These are phyloP conservation scores for Colletotrichum scovillei DNA, from an alignment of 2,329 filamentous ascomycete genomes.

Conservation along the genomic window DNA sequence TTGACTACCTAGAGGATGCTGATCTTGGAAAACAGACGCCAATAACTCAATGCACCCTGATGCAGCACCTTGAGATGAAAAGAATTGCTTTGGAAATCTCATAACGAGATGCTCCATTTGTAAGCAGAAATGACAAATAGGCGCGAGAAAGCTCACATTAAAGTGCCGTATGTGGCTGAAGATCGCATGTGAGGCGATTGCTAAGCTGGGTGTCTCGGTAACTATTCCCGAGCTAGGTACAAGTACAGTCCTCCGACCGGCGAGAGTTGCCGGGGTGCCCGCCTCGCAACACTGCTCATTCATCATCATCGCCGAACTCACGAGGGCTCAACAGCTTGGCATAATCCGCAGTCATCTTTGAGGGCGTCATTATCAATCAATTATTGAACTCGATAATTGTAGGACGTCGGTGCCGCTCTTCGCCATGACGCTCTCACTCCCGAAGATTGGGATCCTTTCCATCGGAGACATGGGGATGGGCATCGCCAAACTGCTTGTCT, in stretches of 20 bases:
- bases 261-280: not conserved
- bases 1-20: no score
- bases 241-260: not conserved
- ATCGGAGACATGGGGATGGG: constrained; percentile 67
- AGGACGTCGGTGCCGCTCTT: not conserved
- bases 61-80: no score
- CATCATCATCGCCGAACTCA: not conserved
- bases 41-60: no score
- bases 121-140: no score
- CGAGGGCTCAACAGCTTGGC: not conserved
- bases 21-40: no score
- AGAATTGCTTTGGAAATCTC: not conserved
- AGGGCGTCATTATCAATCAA: no score
- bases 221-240: not conserved
- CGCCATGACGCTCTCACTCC: constrained; percentile 17
- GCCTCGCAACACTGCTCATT: not conserved
- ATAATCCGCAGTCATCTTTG: not conserved
- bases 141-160: not conserved
- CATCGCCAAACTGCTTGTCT: constrained; percentile 59
- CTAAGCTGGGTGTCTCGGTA: not conserved
- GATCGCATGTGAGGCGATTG: not conserved
- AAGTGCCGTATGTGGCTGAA: not conserved
- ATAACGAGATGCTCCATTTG: not conserved
- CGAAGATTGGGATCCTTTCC: constrained; percentile 60
- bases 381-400: not conserved